These are phyloP conservation scores for Fusarium burgessii DNA, from an alignment of 2,329 filamentous ascomycete genomes.

Conservation along the genomic window DNA sequence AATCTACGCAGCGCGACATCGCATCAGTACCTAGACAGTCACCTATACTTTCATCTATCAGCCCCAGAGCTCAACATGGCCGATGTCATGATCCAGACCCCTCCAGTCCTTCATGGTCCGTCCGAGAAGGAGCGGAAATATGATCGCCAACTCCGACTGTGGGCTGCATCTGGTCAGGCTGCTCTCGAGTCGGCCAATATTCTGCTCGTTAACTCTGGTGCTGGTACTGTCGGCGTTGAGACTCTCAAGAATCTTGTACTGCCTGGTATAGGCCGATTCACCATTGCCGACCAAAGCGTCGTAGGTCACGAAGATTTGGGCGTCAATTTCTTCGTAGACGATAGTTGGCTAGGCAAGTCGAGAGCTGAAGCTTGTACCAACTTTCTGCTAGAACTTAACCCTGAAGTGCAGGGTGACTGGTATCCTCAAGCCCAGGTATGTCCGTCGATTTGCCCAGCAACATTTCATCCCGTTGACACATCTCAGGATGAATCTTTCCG, in stretches of 20 bases:
- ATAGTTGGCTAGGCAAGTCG: slow-evolving; percentile 78
- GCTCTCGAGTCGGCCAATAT: slow-evolving; percentile 92
- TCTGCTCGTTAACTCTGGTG: slow-evolving; percentile 87
- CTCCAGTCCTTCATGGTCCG: slow-evolving; percentile 59
- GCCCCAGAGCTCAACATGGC: slow-evolving; percentile 41
- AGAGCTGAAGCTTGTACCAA: slow-evolving; percentile 83
- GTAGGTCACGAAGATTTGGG: slow-evolving; percentile 89
- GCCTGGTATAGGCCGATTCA: slow-evolving; percentile 91
- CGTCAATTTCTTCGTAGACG: slow-evolving; percentile 96
- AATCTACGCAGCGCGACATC: slow-evolving; percentile 3
- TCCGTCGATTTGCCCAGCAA: neutral
- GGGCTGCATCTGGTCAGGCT: slow-evolving; percentile 92
- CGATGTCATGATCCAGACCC: slow-evolving; percentile 49
- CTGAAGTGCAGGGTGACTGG: slow-evolving; percentile 86
- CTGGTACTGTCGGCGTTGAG: slow-evolving; percentile 90
- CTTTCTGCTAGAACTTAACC: slow-evolving; percentile 88
- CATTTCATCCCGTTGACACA: slow-evolving; percentile 7
- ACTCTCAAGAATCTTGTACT: slow-evolving; percentile 97
- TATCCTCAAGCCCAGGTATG: slow-evolving; percentile 60
- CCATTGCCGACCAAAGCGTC: slow-evolving; percentile 82
- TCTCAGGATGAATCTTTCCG: slow-evolving; percentile 49
- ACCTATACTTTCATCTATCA: neutral
- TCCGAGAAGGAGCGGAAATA: slow-evolving; percentile 81
- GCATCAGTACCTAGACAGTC: slow-evolving; percentile 12
- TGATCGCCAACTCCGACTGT: slow-evolving; percentile 93